Evolutionary conservation across 176 grass and related monocot species (phyloP), one percentile per base, ranked within the genome.

Genomic region (Canna indica): DNA sequence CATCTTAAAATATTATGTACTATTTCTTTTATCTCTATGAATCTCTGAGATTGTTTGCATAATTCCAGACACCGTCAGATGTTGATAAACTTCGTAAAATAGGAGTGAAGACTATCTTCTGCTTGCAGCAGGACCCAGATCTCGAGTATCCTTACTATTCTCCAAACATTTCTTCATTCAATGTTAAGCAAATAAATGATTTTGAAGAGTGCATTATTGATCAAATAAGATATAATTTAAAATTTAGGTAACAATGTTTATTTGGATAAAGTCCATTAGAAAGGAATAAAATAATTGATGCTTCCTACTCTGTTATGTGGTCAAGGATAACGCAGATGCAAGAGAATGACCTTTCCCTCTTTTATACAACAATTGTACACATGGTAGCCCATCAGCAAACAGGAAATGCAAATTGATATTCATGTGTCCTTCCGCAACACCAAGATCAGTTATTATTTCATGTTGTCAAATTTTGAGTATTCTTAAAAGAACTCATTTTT

Each of bases 81-180:
- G 94, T 99, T 67, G 89, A 93, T 69, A 99, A 90, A 78, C 94
- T 93, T 82, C 80, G 78, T 20, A 80, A 93, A 63, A 88, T 90
- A 48, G 94, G 84, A 67, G 94, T 90, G 26, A 99, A 87, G 83
- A 99, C 94, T 67, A 71, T 99, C 44, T 99, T 99, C 69, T 99
- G 89, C 82, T 85, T 99, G 86, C 94, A 99, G 72, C 84, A 99
- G 66, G 72, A 99, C 81, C 78, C 94, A 20, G 90, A 99, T 58
- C 81, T 99, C 76, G 90, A 88, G 94, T 99, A 99, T 91, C 86
- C 84, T 24, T 48, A 56, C 50, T 68, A 36, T 77, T 50, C 42
- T 22, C 35, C 22, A 36, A 30, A 25, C 36, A 36, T 41, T 24
- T 76, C 59, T 61, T 80, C 64, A 75, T 54, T 64, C 31, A 69